Evolutionary conservation across 148 eudicot genomes (phyloP), one percentile per base, ranked within the genome.

Genomic region (Vaccinium corymbosum): DNA sequence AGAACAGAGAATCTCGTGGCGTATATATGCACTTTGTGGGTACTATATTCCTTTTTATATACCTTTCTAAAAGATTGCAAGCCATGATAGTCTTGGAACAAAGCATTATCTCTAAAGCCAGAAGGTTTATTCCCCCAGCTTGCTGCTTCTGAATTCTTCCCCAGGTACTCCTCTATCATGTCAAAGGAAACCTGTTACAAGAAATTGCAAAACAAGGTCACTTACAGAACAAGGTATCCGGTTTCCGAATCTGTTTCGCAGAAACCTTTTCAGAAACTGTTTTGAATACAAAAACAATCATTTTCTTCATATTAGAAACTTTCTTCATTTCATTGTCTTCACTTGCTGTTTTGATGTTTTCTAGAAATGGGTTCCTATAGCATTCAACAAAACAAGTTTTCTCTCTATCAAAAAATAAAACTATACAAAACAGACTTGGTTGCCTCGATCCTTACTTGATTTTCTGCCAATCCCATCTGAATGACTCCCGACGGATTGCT

Each of bases 1-100:
- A 11, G 35, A 25, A 66, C 7, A 66, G 6, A 27, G 35, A 12
- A 25, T 66, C 72, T 66, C 35, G 7, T 66, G 35, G 12, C 27
- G 1, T 25, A 25, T 61, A 61, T 61, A 61, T 6, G 61, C 6
- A 16, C 6, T 55, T 56, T 56, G 3, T 56, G 20, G 5, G 61
- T 6, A 56, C 6, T 56, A 56, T 16, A 50, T 91, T 91, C 98
- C 93, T 93, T 90, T 83, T 95, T 42, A 42, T 27, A 29, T 91
- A 92, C 98, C 94, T 93, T 90, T 83, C 98, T 83, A 79, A 96
- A 96, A 83, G 97, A 89, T 51, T 82, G 87, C 17, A 96, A 93
- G 20, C 99, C 98, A 86, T 96, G 99, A 83, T 96, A 96, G 87
- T 96, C 99, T 87, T 96, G 99, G 88, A 96, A 96, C 89, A 96